phyloP scores from a whole-genome alignment of 75 land plant species.

The Pinus taeda region DNA sequence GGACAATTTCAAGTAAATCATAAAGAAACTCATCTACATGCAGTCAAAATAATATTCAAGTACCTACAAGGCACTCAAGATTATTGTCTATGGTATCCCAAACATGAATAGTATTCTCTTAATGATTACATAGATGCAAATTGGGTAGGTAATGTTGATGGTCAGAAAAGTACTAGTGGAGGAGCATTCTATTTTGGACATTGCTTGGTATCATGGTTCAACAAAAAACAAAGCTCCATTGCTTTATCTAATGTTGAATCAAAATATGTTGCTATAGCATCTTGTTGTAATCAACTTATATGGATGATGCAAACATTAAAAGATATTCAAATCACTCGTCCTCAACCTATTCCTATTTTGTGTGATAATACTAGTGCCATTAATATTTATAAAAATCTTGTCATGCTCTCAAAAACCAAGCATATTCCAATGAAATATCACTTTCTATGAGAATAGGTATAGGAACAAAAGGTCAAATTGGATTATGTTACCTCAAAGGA shows the following conservation, averaged over 20 bases:
- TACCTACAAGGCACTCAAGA: not conserved
- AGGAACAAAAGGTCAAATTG: no score
- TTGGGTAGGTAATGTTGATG: not conserved
- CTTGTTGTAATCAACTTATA: not conserved
- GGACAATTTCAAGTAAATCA: no score
- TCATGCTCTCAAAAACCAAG: no score
- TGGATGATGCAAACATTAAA: not conserved
- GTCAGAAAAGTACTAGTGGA: not conserved
- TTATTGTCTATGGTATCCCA: not conserved
- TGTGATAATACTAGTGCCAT: no score
- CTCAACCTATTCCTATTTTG: not conserved
- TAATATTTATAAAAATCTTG: no score
- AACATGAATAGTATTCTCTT: not conserved
- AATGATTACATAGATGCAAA: not conserved
- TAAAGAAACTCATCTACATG: not conserved
- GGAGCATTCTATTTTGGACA: not conserved
- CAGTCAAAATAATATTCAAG: not conserved
- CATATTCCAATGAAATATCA: no score
- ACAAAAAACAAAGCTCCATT: not conserved
- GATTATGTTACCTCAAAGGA: no score
- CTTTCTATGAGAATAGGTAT: no score
- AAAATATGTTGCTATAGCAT: not conserved
- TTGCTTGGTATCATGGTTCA: not conserved
- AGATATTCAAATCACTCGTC: not conserved
- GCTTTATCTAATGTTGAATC: not conserved